Base-by-base conservation (phyloP, 1,284 basidiomycete genomes). In the Coniophora puteana region DNA sequence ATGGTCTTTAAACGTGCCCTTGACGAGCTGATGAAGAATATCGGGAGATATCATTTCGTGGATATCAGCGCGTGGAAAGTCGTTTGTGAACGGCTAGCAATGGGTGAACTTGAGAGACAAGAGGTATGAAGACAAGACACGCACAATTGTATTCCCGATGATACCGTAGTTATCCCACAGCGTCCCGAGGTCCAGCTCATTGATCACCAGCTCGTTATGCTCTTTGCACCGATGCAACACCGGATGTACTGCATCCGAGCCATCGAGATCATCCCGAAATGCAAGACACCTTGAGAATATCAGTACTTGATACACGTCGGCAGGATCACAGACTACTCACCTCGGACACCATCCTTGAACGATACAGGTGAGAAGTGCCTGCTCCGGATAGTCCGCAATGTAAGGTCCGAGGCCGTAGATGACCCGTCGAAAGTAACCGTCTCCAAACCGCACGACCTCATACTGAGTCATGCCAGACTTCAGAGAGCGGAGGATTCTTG, bases 311-410 rank as follows among this genome's bases (percentile, higher is more conserved):
- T 14, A 14, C 31, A 40, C 40, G n/a, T n/a, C n/a, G n/a, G n/a
- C n/a, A n/a, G n/a, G n/a, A n/a, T n/a, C n/a, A 45, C 22, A 27
- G n/a, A 29, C 17, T 23, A 34, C 21, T 13, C 20, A 29, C 30
- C 10, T 13, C 8, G 24, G 33, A 26, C 40, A 42, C 35, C 40
- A 42, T 6, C 24, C 20, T 20, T 42, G 35, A 16, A 37, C 34
- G 37, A 40, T 26, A 30, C 37, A 29, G 26, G 43, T 38, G 17
- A 43, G 29, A 10, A 45, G 8, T 6, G 29, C 44, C 24, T 48
- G 46, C 26, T 48, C 46, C 4, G 45, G 40, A n/a, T 48, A 48
- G 27, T 48, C 46, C 13, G 44, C 46, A n/a, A 48, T 48, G 18
- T 40, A 46, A 3, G 36, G 33, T 3, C 35, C 38, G 13, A 48